These are phyloP conservation scores for Chaetomium strumarium DNA, from an alignment of 2,329 filamentous ascomycete species.

Conservation along the genomic window DNA sequence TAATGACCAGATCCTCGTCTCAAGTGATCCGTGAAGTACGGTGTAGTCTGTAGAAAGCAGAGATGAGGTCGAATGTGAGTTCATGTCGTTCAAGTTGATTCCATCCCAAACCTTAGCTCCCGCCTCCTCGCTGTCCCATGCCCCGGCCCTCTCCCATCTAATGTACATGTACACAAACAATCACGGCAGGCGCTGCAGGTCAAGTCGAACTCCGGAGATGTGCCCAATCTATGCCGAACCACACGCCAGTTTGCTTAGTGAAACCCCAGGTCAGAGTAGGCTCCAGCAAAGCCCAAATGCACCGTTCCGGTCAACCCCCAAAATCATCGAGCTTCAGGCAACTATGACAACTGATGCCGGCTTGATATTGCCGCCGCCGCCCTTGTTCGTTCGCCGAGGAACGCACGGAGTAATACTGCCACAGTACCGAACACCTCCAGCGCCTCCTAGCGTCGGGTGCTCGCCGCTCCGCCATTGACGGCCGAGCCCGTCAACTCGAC, in stretches of 20 bases:
- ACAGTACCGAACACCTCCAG: too few species aligned
- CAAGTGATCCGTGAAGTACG: not conserved
- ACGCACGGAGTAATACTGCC: too few species aligned
- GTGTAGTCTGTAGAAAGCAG: not conserved
- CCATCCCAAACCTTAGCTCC: not conserved
- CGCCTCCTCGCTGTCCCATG: not conserved
- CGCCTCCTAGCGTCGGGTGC: slow-evolving; percentile 24
- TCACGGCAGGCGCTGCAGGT: not conserved
- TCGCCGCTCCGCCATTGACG: slow-evolving; percentile 22
- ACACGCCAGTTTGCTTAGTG: not conserved
- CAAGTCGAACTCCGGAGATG: slow-evolving; percentile 8
- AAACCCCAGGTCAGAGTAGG: not conserved
- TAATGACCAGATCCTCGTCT: not conserved
- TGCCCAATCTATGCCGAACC: slow-evolving; percentile 15
- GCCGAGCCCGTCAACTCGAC: slow-evolving; percentile 28
- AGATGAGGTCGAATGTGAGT: not conserved
- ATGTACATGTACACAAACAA: not conserved
- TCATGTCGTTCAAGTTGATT: not conserved
- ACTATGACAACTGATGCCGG: too few species aligned
- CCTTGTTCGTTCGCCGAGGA: not conserved
- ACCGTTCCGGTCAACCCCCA: slow-evolving; percentile 1
- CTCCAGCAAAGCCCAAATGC: slow-evolving; percentile 11
- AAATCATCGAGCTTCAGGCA: not conserved
- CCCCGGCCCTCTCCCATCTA: not conserved
- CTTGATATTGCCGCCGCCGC: too few species aligned